These are phyloP conservation scores for Blastocystis sp. DNA, from an alignment of 352 stramenopile genomes.

Conservation along the genomic window DNA sequence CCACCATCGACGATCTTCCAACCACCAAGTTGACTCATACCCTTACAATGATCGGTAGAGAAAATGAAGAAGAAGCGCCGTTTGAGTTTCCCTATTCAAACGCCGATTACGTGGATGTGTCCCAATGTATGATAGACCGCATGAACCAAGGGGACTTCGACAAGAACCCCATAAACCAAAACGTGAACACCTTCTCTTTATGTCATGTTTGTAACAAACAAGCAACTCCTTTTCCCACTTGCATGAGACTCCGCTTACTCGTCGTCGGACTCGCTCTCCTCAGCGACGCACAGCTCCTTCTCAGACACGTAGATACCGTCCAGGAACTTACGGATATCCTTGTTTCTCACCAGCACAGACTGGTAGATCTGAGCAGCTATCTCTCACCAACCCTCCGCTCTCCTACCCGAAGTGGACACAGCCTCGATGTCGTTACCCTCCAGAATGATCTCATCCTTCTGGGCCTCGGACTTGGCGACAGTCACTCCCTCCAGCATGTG, in stretches of 20 bases:
- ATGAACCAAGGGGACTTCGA: background rate
- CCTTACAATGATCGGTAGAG: background rate
- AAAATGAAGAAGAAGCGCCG: background rate
- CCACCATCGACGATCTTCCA: background rate
- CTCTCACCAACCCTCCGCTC: background rate
- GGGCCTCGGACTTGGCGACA: conserved; percentile 85
- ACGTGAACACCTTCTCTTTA: conserved; percentile 8
- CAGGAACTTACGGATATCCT: conserved; percentile 99
- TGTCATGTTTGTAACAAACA: conserved; percentile 14
- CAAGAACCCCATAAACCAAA: background rate
- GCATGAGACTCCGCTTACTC: background rate
- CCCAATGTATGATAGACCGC: conserved; percentile 17
- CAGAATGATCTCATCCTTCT: conserved; percentile 98
- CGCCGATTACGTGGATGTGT: conserved; percentile 9
- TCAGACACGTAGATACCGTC: conserved; percentile 99
- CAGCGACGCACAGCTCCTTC: conserved; percentile 61
- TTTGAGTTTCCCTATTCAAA: background rate
- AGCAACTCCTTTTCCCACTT: conserved; percentile 13
- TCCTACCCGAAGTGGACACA: conserved; percentile 69
- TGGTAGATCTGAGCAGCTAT: background rate
- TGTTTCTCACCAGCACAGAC: background rate
- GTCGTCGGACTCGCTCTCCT: conserved; percentile 23
- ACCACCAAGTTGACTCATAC: background rate
- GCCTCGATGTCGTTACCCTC: conserved; percentile 89
- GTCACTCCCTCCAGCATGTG: conserved; percentile 77